These are phyloP conservation scores for Neolentinus lepideus DNA, from an alignment of 1,284 basidiomycete species.

Conservation along the genomic window DNA sequence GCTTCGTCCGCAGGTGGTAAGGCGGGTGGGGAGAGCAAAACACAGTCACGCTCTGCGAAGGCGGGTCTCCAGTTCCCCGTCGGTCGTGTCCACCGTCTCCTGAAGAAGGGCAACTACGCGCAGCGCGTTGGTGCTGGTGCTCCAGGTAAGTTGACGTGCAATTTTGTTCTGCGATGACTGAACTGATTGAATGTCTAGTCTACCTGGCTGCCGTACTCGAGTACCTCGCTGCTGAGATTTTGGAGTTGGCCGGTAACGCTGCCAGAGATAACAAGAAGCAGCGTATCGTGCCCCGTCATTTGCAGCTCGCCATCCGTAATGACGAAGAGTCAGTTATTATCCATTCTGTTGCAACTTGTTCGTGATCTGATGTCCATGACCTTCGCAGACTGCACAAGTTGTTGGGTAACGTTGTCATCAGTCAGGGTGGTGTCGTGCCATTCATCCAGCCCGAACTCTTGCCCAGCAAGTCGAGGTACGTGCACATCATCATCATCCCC, in stretches of 20 bases:
- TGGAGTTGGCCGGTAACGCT: constrained; percentile 85
- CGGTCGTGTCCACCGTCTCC: constrained; percentile 79
- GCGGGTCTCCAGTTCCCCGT: constrained; percentile 77
- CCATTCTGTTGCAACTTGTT: too few species aligned
- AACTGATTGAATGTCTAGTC: constrained; percentile 28
- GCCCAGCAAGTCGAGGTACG: constrained; percentile 42
- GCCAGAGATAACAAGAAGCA: constrained; percentile 72
- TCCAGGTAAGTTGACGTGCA: constrained; percentile 45
- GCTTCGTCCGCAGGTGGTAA: constrained; percentile 47
- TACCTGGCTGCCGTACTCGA: constrained; percentile 84
- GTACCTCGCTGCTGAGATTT: constrained; percentile 83
- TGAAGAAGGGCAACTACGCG: constrained; percentile 78
- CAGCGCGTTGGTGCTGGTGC: constrained; percentile 66
- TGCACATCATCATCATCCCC: neutral
- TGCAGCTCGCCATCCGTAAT: constrained; percentile 82
- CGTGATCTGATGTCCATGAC: neutral
- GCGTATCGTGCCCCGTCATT: constrained; percentile 79
- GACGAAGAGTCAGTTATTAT: too few species aligned
- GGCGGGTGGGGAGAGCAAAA: constrained; percentile 37
- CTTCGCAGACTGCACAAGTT: constrained; percentile 53
- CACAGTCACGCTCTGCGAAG: constrained; percentile 69
- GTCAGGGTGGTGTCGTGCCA: constrained; percentile 78
- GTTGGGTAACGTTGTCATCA: constrained; percentile 75
- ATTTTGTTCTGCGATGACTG: neutral
- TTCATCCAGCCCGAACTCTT: constrained; percentile 64